Conservation (phyloP, 345 rosid species). For the Populus ilicifolia region DNA sequence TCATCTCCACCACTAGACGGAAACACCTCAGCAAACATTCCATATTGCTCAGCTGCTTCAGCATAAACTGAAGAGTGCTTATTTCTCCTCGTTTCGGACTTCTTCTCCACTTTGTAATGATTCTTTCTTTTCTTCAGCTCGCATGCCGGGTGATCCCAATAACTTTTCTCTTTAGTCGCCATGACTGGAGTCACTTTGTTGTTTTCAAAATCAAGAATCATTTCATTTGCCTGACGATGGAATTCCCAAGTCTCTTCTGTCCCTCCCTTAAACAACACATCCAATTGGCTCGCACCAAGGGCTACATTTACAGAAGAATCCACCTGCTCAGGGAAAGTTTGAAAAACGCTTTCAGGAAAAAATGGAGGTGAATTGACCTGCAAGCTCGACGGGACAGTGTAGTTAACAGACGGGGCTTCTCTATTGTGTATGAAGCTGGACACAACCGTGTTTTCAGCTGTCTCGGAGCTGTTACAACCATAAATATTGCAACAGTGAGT, state of each 20-base stretch:
- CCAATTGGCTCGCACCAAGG: not conserved
- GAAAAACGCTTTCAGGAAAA: not conserved
- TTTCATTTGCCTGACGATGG: not conserved
- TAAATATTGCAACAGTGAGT: not conserved
- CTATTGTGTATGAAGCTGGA: not conserved
- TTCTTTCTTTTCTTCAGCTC: constrained; percentile 8
- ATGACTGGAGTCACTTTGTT: not conserved
- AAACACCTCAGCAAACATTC: constrained; percentile 14
- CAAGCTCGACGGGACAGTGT: not conserved
- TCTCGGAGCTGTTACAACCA: not conserved
- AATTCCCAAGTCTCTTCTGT: not conserved
- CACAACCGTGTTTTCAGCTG: not conserved
- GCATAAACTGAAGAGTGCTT: constrained; percentile 1
- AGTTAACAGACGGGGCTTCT: not conserved
- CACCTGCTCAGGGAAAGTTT: not conserved
- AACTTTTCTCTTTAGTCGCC: not conserved
- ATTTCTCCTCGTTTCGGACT: constrained; percentile 12
- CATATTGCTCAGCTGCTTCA: constrained; percentile 8
- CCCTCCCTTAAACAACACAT: not conserved
- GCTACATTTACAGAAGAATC: not conserved
- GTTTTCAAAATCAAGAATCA: not conserved
- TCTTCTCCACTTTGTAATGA: constrained; percentile 2
- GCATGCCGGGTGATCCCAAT: not conserved
- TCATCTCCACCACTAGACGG: constrained; percentile 5
- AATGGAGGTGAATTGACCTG: not conserved